These are phyloP conservation scores for Ophiostoma angusticollis DNA, from an alignment of 2,329 filamentous ascomycete genomes.

Conservation along the genomic window DNA sequence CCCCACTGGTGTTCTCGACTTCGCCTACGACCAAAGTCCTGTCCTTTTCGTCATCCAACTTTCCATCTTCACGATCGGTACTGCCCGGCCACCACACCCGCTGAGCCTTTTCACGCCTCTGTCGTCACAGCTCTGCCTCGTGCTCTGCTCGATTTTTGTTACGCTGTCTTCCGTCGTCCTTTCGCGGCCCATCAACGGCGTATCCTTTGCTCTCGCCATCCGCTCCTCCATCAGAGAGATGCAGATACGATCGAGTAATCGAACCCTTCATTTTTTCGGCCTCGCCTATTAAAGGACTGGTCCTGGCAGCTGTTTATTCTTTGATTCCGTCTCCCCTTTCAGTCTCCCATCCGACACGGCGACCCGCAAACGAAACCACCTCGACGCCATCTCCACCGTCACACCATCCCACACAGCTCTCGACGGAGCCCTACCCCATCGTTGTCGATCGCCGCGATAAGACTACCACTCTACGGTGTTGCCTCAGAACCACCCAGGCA, in stretches of 20 bases:
- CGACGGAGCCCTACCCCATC: too few relatives aligned
- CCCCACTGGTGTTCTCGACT: too few relatives aligned
- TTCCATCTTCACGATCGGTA: too few relatives aligned
- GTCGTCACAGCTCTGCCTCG: too few relatives aligned
- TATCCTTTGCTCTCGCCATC: background rate
- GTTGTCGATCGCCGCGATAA: too few relatives aligned
- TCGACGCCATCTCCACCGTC: background rate
- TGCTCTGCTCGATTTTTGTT: background rate
- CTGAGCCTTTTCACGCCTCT: too few relatives aligned
- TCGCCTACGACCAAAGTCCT: too few relatives aligned
- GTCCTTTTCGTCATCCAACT: too few relatives aligned
- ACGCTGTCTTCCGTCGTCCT: too few relatives aligned
- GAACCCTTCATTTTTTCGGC: background rate
- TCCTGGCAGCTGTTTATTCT: background rate
- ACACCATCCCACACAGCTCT: background rate
- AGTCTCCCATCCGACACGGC: too few relatives aligned
- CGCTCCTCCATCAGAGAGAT: background rate
- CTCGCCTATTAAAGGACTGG: constrained; percentile 3
- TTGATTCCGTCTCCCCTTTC: background rate
- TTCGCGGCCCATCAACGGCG: background rate
- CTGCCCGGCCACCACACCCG: background rate
- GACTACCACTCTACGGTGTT: background rate
- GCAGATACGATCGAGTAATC: background rate
- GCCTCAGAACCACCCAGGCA: background rate
- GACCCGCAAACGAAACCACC: too few relatives aligned